Evolutionary conservation across 805 yeast species (phyloP), one percentile per base, ranked within the genome.

Genomic region (Monosporozyma aerobia): DNA sequence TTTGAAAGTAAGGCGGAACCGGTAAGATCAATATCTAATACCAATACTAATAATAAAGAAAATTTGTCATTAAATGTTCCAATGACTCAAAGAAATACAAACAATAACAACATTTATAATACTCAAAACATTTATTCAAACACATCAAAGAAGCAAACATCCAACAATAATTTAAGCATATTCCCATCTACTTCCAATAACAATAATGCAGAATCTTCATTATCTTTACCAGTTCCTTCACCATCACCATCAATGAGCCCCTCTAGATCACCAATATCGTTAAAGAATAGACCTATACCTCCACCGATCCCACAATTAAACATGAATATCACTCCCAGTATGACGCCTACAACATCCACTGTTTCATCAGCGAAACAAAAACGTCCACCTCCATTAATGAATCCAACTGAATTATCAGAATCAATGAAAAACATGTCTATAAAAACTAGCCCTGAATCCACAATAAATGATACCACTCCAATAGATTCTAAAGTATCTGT

Each of bases 261-360:
- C 30, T 43, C 53, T 8, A 35, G 19, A 44, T 50, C 53, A 19
- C 53, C 53, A n/a, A 14, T 27, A 16, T 51, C 53, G 22, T 29
- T 49, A 44, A 64, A 64, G 51, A 63, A 56, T 51, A 59, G 69
- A 40, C 70, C 70, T 2, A 53, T 57, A 8, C 69, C 69, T 23
- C 69, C 69, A 2, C 63, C 67, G 6, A 48, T 62, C 16, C 63
- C 65, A 47, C 54, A 14, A 54, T 53, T 30, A 48, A 52, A 29
- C 4, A 16, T 47, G 32, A 32, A 40, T 13, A 29, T 44, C 11
- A 44, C 22, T 16, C 23, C 25, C n/a, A 44, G 33, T 29, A 25
- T 13, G 23, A 44, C 22, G 2, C 35, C 47, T n/a, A 2, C 49
- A 16, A 35, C 52, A 47, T 16, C 54, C 41, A 5, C 43, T 44